Percentiles rank a stretch among this genome's conserved stretches.
These are phyloP conservation scores for Nematodospora valgi DNA, from an alignment of 805 yeast genomes.

Conservation along the genomic window DNA sequence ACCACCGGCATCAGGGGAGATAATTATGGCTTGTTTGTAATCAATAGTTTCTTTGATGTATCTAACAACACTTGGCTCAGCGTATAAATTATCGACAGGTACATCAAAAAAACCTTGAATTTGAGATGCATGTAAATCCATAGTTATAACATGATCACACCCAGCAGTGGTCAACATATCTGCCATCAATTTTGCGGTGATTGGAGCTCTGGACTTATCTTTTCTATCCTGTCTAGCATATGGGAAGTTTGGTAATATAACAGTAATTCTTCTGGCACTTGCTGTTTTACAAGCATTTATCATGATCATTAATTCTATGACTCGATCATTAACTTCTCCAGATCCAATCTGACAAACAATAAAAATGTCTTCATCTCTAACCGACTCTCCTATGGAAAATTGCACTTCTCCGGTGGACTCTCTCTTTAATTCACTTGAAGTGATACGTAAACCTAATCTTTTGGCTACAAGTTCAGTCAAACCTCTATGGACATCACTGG, in stretches of 20 bases:
- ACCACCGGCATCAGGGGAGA: constrained; percentile 90
- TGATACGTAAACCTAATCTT: constrained; percentile 63
- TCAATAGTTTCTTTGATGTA: constrained; percentile 64
- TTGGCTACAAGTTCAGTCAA: constrained; percentile 72
- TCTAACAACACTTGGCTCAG: constrained; percentile 77
- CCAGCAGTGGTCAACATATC: constrained; percentile 81
- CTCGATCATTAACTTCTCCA: constrained; percentile 60
- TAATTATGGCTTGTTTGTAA: constrained; percentile 45
- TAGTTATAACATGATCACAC: constrained; percentile 80
- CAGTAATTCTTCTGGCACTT: constrained; percentile 78
- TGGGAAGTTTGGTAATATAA: constrained; percentile 78
- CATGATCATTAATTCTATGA: constrained; percentile 71
- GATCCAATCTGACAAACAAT: constrained; percentile 78
- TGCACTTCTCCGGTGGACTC: constrained; percentile 76
- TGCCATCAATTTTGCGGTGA: constrained; percentile 82
- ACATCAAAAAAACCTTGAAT: constrained; percentile 82
- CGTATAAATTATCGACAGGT: constrained; percentile 81
- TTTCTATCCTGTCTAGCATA: constrained; percentile 89
- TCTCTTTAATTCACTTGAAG: constrained; percentile 73
- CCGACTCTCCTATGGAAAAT: constrained; percentile 71
- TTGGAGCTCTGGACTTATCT: constrained; percentile 82
- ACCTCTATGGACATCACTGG: constrained; percentile 81
- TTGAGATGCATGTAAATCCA: constrained; percentile 88
- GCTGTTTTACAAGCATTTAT: constrained; percentile 82
- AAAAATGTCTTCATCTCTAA: constrained; percentile 80